Base-by-base conservation (phyloP, 2,329 filamentous ascomycete genomes). In the Colletotrichum cereale region DNA sequence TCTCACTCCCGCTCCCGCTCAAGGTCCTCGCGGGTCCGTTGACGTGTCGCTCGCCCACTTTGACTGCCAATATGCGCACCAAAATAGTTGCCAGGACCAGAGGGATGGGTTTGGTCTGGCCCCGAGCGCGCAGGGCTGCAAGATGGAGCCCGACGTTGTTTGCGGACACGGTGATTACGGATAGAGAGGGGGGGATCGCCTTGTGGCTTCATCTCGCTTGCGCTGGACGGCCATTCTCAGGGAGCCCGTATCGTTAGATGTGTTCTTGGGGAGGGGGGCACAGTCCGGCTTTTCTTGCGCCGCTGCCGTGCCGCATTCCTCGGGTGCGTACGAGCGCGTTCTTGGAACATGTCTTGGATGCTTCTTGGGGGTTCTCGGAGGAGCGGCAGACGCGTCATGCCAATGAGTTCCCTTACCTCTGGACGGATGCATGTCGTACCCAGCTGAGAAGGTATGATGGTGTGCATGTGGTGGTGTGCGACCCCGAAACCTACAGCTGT, bases 201-300 rank as follows among this genome's bases (percentile, higher is more conserved):
- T 34, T 18, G 26, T 36, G 14, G 47, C 18, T 36, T 67, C 65
- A 67, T 67, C 31, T 62, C 65, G 65, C 65, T 67, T 62, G 36
- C 1, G 48, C 29, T 40, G 56, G 34, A 50, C 50, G 63, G 3
- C 21, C 11, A 11, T 55, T 44, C 36, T 31, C 31, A 18, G 26
- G 40, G 24, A 26, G 7, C 36, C 38, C 24, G 36, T 44, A 48
- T 36, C 16, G 4, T 24, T 1, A 34, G 21, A 18, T 40, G 8
- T 31, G 21, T 55, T 24, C 42, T 47, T 21, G 42, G 7, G 21
- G 31, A 34, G 11, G 8, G 26, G 31, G 56, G 16, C 61, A 36
- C 48, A 42, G 36, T 31, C 36, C 36, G 24, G 26, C 36, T 18
- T 42, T 26, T 29, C 31, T 61, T 48, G 12, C 42, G 57, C 57